Percentiles rank a stretch among this genome's conserved stretches.
Conservation (phyloP, 1,139 yeast species). For the Saccharomyces hybrid region DNA sequence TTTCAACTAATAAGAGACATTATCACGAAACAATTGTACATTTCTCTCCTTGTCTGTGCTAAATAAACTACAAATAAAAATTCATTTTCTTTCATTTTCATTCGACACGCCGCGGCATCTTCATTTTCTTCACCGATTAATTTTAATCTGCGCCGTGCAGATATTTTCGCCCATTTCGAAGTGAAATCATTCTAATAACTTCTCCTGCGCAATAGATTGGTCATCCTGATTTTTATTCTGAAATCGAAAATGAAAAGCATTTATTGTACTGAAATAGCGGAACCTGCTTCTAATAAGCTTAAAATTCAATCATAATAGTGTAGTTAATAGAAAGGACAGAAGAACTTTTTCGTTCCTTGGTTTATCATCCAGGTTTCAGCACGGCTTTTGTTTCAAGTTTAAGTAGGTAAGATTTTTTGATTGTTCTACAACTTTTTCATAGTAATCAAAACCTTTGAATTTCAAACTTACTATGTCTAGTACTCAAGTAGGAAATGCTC, state of each 20-base stretch:
- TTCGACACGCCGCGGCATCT: neutral
- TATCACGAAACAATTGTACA: neutral
- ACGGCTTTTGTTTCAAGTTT: neutral
- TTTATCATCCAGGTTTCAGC: neutral
- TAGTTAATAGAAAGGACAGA: neutral
- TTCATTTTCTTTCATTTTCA: neutral
- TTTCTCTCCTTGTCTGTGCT: neutral
- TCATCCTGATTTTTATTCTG: neutral
- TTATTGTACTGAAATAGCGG: neutral
- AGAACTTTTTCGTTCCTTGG: neutral
- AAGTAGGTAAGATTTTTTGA: neutral
- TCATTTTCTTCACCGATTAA: neutral
- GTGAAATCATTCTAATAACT: neutral
- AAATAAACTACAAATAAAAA: neutral
- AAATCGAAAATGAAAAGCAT: neutral
- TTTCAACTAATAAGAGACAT: neutral
- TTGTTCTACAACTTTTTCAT: neutral
- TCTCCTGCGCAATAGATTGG: neutral
- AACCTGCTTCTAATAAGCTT: neutral
- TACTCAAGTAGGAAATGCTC: constrained; percentile 3
- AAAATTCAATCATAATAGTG: neutral
- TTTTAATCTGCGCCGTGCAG: neutral
- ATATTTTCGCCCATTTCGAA: neutral
- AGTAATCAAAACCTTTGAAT: neutral
- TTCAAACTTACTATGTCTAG: neutral